These are phyloP conservation scores for Dalbergia oliveri DNA, from an alignment of 306 rosid genomes.

Conservation along the genomic window DNA sequence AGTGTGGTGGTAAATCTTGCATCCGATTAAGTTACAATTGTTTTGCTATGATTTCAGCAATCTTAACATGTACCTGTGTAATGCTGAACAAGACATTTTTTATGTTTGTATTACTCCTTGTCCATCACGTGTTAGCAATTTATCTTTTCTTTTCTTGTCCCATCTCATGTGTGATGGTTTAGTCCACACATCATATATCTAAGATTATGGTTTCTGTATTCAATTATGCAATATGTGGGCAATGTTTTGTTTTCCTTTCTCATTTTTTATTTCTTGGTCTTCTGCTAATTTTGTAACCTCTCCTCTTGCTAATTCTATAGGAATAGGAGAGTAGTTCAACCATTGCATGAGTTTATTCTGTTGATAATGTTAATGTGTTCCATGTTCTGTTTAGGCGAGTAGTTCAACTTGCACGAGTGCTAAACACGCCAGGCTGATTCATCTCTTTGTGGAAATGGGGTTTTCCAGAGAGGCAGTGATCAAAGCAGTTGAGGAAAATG, in stretches of 20 bases:
- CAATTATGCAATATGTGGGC: no score
- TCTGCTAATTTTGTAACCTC: background rate
- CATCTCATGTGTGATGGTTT: no score
- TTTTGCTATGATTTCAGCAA: background rate
- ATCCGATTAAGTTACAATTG: background rate
- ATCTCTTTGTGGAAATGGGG: constrained; percentile 43
- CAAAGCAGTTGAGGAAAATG: constrained; percentile 34
- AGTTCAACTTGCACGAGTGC: background rate
- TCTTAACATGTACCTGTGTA: background rate
- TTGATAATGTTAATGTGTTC: background rate
- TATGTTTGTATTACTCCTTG: no score
- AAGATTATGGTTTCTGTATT: no score
- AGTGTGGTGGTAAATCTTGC: constrained; percentile 31
- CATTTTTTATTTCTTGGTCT: no score
- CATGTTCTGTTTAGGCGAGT: constrained; percentile 36
- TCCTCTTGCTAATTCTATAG: background rate
- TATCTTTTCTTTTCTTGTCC: no score
- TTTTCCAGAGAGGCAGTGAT: constrained; percentile 37
- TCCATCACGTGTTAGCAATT: no score
- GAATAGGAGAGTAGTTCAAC: background rate
- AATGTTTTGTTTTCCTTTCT: no score
- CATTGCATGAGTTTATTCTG: background rate
- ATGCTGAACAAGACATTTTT: no score
- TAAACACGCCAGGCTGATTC: background rate
- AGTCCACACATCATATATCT: no score